phyloP scores from a whole-genome alignment of 1,284 basidiomycete genomes.

The Moniliophthora roreri region DNA sequence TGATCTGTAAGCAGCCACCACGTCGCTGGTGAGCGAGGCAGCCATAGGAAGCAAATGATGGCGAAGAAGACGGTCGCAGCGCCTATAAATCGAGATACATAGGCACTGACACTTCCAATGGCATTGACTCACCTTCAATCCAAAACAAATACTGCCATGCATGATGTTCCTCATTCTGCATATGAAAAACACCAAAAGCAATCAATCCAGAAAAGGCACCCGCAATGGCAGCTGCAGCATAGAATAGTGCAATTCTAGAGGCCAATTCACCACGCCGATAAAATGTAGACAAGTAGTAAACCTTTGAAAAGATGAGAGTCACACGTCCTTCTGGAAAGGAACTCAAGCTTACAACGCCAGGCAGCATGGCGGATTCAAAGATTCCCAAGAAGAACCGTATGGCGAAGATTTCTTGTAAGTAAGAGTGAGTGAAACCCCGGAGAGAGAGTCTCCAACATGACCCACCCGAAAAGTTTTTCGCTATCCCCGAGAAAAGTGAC shows the following conservation, averaged over 20 bases:
- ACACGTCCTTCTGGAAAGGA: background rate
- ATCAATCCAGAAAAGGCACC: conserved; percentile 44
- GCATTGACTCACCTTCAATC: conserved; percentile 38
- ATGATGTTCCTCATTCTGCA: conserved; percentile 37
- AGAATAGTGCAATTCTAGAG: conserved; percentile 47
- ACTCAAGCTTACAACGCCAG: conserved; percentile 7
- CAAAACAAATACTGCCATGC: conserved; percentile 53
- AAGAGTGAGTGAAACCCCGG: background rate
- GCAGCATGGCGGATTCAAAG: conserved; percentile 45
- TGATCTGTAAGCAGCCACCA: conserved; percentile 41
- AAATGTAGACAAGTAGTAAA: conserved; percentile 50
- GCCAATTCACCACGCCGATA: conserved; percentile 51
- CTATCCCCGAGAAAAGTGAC: conserved; percentile 39
- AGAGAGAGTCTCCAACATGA: background rate
- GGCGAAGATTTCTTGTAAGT: conserved; percentile 38
- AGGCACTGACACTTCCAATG: background rate
- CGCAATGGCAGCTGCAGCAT: conserved; percentile 45
- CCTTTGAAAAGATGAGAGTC: conserved; percentile 19
- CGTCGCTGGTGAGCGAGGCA: conserved; percentile 45
- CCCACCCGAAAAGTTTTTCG: conserved; percentile 40
- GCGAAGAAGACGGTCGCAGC: conserved; percentile 39
- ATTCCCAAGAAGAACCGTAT: conserved; percentile 47
- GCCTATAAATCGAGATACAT: conserved; percentile 21
- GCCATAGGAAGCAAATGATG: conserved; percentile 43
- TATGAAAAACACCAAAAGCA: conserved; percentile 48